Conservation (phyloP, 2,329 filamentous ascomycete species). For the Claviceps paspali region DNA sequence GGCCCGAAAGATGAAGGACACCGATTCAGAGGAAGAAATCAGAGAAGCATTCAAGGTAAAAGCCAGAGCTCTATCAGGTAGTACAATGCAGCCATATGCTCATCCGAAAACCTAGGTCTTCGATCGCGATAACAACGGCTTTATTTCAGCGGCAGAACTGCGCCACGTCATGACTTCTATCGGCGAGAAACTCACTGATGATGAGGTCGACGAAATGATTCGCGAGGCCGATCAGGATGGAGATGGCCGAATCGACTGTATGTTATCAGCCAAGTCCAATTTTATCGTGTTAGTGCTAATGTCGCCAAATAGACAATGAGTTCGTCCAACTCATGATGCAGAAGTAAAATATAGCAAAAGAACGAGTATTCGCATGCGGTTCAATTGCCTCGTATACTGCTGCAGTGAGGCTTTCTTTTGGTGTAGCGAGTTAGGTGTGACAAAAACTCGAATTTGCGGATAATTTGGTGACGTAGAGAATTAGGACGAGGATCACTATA, state of each 20-base stretch:
- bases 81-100: background rate
- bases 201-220: conserved; percentile 89
- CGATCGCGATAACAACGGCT: conserved; percentile 82
- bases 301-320: conserved; percentile 54
- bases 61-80: background rate
- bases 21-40: conserved; percentile 82
- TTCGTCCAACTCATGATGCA: conserved; percentile 95
- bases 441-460: conserved; percentile 1
- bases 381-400: background rate
- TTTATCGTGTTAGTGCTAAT: conserved; percentile 8
- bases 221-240: conserved; percentile 81
- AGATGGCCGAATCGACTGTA: conserved; percentile 80
- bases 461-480: conserved; percentile 3
- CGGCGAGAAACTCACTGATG: conserved; percentile 79
- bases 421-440: too few relatives aligned
- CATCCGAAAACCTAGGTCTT: conserved; percentile 40
- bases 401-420: background rate
- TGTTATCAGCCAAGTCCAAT: conserved; percentile 15
- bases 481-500: background rate
- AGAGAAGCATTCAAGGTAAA: conserved; percentile 72
- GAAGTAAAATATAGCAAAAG: conserved; percentile 44
- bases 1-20: conserved; percentile 90
- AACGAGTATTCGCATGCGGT: background rate
- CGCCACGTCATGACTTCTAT: conserved; percentile 88
- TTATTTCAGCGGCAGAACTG: conserved; percentile 77